phyloP scores from a whole-genome alignment of 2,329 filamentous ascomycete species.

The Trichoderma sp. region DNA sequence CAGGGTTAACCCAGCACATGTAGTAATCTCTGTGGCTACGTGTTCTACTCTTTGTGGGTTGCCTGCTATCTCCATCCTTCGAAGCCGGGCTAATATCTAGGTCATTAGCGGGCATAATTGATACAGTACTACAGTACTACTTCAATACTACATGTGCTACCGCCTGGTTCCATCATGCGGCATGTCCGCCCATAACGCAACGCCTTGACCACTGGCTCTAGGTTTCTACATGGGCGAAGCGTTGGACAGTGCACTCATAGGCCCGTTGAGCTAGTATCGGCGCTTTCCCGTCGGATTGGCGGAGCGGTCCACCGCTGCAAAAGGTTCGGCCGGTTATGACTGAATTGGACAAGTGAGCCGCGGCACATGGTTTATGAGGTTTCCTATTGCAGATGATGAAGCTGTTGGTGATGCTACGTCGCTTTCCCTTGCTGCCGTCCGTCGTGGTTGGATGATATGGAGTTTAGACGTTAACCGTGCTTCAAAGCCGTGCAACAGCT shows the following conservation, averaged over 20 bases:
- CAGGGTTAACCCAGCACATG: background rate
- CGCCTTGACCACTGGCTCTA: background rate
- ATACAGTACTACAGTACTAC: background rate
- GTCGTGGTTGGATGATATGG: background rate
- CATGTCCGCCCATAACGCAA: background rate
- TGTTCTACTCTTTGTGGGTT: background rate
- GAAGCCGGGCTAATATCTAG: background rate
- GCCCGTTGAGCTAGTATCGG: slow-evolving; percentile 6
- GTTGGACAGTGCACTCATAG: slow-evolving; percentile 6
- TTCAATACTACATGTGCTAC: background rate
- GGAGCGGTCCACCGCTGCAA: slow-evolving; percentile 4
- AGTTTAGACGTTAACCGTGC: background rate
- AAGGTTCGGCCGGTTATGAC: background rate
- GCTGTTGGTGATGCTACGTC: slow-evolving; percentile 1
- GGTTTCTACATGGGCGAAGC: background rate
- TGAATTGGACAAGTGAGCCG: background rate
- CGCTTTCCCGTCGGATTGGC: slow-evolving; percentile 12
- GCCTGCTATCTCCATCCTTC: background rate
- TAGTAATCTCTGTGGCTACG: background rate
- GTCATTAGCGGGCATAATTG: background rate
- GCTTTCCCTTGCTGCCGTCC: background rate
- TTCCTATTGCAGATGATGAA: background rate
- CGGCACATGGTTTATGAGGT: background rate
- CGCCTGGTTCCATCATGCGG: background rate
- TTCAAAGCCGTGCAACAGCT: background rate